phyloP scores from a whole-genome alignment of 139 green algal species.

The Tetraselmis striata region DNA sequence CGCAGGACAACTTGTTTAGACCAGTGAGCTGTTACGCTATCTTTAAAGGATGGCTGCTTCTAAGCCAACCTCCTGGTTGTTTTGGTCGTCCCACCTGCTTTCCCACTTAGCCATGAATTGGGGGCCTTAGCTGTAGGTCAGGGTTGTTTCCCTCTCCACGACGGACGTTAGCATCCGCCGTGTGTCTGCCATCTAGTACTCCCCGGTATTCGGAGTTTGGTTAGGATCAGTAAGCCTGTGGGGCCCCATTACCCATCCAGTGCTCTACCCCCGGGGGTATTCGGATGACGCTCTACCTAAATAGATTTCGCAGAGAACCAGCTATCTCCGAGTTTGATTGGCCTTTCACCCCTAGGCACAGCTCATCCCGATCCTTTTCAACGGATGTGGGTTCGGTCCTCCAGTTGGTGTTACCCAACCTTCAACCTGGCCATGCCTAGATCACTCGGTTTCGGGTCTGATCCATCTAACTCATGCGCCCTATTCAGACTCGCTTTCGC shows the following conservation, averaged over 20 bases:
- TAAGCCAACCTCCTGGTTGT: constrained; percentile 58
- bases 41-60: constrained; percentile 62
- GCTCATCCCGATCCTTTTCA: constrained; percentile 52
- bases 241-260: constrained; percentile 34
- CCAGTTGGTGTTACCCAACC: constrained; percentile 37
- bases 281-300: constrained; percentile 37
- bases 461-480: constrained; percentile 22
- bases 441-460: constrained; percentile 64
- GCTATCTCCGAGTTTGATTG: constrained; percentile 58
- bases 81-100: constrained; percentile 41
- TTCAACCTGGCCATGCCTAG: constrained; percentile 53
- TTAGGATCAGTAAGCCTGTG: constrained; percentile 41
- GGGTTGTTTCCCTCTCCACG: constrained; percentile 60
- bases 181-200: constrained; percentile 33
- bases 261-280: constrained; percentile 43
- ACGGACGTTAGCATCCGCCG: constrained; percentile 50
- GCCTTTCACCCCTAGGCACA: constrained; percentile 61
- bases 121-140: constrained; percentile 56
- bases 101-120: constrained; percentile 45
- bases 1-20: constrained; percentile 40
- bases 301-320: constrained; percentile 59
- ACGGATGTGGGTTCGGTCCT: constrained; percentile 57
- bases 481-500: constrained; percentile 43
- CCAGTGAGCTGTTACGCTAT: too few species aligned
- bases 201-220: constrained; percentile 54